Base-by-base conservation (phyloP, 2,329 filamentous ascomycete species). In the Zopfia rhizophila region DNA sequence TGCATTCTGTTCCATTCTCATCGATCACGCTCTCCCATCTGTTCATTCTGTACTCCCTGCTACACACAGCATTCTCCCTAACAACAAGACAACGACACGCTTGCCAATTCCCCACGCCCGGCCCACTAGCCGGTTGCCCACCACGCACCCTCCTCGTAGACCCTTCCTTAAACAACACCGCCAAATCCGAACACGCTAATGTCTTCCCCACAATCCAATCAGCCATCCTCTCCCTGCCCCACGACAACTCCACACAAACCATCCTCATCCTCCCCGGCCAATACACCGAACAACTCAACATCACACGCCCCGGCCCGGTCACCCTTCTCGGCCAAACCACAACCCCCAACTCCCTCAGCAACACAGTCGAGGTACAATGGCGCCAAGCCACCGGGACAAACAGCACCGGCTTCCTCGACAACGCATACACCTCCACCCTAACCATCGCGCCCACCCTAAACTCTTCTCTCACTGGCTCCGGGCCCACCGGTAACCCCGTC, bases 221-320 rank as follows among this genome's bases (percentile, higher is more conserved):
- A 3, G 79, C 79, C 14, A 72, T 82, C 23, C 60, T 73, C 8
- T 76, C 76, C 30, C 62, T 81, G 3, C 75, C 76, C 1, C 65
- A 75, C 36, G 69, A 80, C 56, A 74, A 72, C 12, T 69, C 69
- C 5, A 61, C 77, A 0, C 73, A 80, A 45, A 77, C 77, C 13
- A 86, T 88, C 54, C 76, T 88, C 10, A 79, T 88, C 32, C 77
- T 80, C 0, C 75, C 83, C 0, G 85, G 85, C 0, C 77, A 75
- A 48, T 88, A 88, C 58, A 80, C 73, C 1, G 85, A 87, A 59
- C 83, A 86, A 66, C 69, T 88, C 49, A 88, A 88, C 53, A 75
- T 88, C 48, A 88, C 85, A 3, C 82, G 85, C 1, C 66, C 73
- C 2, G 84, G 81, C 0, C 83, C 85, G 0, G 70, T 87, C 5